Percentiles rank a stretch among this genome's conserved stretches.
These are phyloP conservation scores for Trichoderma koningiopsis DNA, from an alignment of 2,329 filamentous ascomycete species.

Conservation along the genomic window DNA sequence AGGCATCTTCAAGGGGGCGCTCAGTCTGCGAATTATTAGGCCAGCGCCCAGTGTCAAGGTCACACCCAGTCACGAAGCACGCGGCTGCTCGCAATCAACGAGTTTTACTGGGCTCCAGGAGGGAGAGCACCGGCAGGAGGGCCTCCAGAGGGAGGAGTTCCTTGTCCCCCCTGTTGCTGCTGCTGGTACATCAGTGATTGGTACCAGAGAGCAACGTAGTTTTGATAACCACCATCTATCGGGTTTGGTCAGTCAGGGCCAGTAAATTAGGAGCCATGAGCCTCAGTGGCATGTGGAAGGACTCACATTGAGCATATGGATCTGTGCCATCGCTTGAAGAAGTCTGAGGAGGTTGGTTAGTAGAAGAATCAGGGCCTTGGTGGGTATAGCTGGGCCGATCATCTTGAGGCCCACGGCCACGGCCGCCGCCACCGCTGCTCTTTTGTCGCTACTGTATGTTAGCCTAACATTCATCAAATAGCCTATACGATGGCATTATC, in stretches of 20 bases:
- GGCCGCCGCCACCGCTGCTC: constrained; percentile 51
- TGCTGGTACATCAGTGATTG: constrained; percentile 60
- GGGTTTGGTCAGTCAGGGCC: constrained; percentile 29
- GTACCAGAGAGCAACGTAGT: constrained; percentile 80
- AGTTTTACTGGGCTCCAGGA: constrained; percentile 43
- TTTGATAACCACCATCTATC: constrained; percentile 76
- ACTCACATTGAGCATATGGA: constrained; percentile 75
- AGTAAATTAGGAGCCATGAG: too few relatives aligned
- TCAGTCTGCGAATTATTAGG: constrained; percentile 26
- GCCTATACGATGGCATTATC: background rate
- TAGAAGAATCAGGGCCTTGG: constrained; percentile 45
- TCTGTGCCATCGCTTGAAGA: constrained; percentile 58
- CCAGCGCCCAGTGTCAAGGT: constrained; percentile 25
- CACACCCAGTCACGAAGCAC: constrained; percentile 27
- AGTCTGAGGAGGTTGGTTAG: constrained; percentile 47
- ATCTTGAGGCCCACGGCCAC: constrained; percentile 42
- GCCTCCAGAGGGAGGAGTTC: constrained; percentile 38
- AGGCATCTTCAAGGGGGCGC: constrained; percentile 37
- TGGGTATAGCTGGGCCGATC: constrained; percentile 58
- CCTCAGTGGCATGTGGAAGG: background rate
- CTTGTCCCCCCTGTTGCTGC: constrained; percentile 45
- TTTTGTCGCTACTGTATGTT: constrained; percentile 53
- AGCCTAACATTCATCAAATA: constrained; percentile 30
- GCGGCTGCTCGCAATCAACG: constrained; percentile 18
- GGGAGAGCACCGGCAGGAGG: constrained; percentile 42